Percentiles rank a stretch among this genome's conserved stretches.
Evolutionary conservation across 495 filamentous ascomycete genomes (phyloP).

Genomic region (Darksidea phi): DNA sequence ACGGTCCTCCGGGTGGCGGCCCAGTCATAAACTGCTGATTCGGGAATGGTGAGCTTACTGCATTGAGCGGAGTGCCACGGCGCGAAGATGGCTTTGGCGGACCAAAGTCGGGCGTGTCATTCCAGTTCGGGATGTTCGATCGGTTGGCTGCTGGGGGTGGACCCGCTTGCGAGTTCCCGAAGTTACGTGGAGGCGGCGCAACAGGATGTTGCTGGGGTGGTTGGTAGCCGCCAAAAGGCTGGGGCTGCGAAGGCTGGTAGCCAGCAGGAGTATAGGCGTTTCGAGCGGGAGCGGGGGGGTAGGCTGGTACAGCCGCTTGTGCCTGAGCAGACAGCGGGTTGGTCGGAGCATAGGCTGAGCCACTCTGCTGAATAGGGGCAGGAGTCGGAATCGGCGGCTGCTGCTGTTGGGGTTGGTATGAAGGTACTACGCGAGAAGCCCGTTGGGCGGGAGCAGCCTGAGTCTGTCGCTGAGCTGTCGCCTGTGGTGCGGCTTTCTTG

Average conservation of each 20-base stretch:
- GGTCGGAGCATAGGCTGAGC: constrained; percentile 36
- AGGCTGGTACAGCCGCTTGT: constrained; percentile 8
- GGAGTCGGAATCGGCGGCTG: neutral
- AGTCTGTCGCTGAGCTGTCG: constrained; percentile 28
- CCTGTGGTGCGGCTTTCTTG: constrained; percentile 58
- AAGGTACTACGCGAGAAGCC: constrained; percentile 26
- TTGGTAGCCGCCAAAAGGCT: constrained; percentile 41
- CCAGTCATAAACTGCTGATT: constrained; percentile 50
- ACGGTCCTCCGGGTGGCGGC: constrained; percentile 42
- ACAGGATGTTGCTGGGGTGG: constrained; percentile 38
- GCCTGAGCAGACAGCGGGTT: constrained; percentile 21
- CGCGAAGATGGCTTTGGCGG: constrained; percentile 68
- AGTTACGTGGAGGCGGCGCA: constrained; percentile 60
- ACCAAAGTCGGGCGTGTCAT: constrained; percentile 83
- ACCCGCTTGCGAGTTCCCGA: constrained; percentile 58
- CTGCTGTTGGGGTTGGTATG: constrained; percentile 28
- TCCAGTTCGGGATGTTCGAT: constrained; percentile 78
- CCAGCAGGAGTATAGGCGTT: constrained; percentile 65
- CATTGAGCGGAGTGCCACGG: constrained; percentile 64
- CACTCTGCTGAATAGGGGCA: constrained; percentile 21
- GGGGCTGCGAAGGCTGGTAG: constrained; percentile 53
- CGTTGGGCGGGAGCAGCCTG: constrained; percentile 31
- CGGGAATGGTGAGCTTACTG: constrained; percentile 67
- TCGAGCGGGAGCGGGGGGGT: constrained; percentile 23
- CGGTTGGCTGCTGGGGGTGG: constrained; percentile 64